phyloP scores from a whole-genome alignment of 768 basidiomycete species.

The Termitomyces sp. region DNA sequence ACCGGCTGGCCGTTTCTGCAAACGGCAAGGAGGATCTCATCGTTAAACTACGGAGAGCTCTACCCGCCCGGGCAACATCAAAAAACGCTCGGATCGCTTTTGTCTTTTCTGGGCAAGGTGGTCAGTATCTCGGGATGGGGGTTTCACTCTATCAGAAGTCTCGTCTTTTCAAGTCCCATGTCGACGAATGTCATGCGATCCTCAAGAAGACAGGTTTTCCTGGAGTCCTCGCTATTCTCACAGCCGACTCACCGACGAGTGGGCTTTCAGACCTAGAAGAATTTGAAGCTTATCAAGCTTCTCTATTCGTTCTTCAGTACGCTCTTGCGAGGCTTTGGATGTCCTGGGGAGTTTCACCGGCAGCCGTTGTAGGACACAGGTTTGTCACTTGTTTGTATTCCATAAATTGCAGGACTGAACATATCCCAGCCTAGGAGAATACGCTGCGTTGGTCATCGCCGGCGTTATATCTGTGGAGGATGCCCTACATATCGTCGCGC shows the following conservation, averaged over 20 bases:
- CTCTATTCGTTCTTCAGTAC: constrained; percentile 59
- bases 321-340: constrained; percentile 61
- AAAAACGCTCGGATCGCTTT: constrained; percentile 40
- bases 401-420: constrained; percentile 1
- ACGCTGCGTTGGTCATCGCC: constrained; percentile 62
- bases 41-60: constrained; percentile 32
- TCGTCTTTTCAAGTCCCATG: constrained; percentile 38
- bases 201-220: constrained; percentile 44
- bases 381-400: constrained; percentile 21
- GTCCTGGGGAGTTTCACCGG: constrained; percentile 59
- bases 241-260: constrained; percentile 15
- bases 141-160: constrained; percentile 44
- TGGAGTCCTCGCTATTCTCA: constrained; percentile 42
- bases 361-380: constrained; percentile 71
- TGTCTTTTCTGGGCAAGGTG: constrained; percentile 72
- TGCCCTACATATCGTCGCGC: constrained; percentile 52
- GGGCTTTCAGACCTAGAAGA: constrained; percentile 25
- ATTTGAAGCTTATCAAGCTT: constrained; percentile 43
- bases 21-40: constrained; percentile 38
- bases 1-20: constrained; percentile 47
- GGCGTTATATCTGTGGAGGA: constrained; percentile 50
- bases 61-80: constrained; percentile 23
- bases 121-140: constrained; percentile 66
- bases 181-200: constrained; percentile 54
- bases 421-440: constrained; percentile 64